Base-by-base conservation (phyloP, 2,329 filamentous ascomycete species). In the Botrytis porri region DNA sequence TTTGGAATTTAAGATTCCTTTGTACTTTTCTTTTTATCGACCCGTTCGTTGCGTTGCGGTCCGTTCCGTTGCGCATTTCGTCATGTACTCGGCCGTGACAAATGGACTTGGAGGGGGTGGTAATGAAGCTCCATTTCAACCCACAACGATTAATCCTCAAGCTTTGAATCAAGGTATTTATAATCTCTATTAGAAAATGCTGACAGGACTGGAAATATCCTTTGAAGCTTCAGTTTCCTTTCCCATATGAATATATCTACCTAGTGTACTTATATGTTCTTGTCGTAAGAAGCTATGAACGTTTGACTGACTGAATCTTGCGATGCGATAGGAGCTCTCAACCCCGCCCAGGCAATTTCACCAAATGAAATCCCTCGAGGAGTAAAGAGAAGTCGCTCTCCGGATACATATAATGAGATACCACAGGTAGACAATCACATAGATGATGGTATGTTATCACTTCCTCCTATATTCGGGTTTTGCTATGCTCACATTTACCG, bases 331-430 rank as follows among this genome's bases (percentile, higher is more conserved):
- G 79, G 78, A 77, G 74, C 76, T 75, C 73, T 80, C 62, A 79
- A 77, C 76, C 75, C 77, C 64, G 72, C 83, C 77, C 82, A 82
- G 75, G 82, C 81, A 75, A 82, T 83, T 79, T 87, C 89, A 84
- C 83, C 82, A 83, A 82, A 85, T 83, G 82, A 85, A 82, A 85
- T 84, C 81, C 83, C 90, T 77, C 90, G 93, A 82, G 92, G 92
- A 78, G 84, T 91, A 79, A 97, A 97, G 85, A 89, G 93, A 82
- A 92, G 89, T 86, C 90, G 92, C 77, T 95, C 93, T 61, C 92
- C 79, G 89, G 79, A 85, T 78, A 78, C 82, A 74, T 89, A 90
- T 83, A 86, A 86, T 82, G 87, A 89, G 80, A 82, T 84, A 77
- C 83, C 83, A 72, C 77, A 82, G 74, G 84, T 84, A 77, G 87